These are phyloP conservation scores for Gigaspora rosea DNA, from an alignment of 192 early-diverging fungal species.

Conservation along the genomic window DNA sequence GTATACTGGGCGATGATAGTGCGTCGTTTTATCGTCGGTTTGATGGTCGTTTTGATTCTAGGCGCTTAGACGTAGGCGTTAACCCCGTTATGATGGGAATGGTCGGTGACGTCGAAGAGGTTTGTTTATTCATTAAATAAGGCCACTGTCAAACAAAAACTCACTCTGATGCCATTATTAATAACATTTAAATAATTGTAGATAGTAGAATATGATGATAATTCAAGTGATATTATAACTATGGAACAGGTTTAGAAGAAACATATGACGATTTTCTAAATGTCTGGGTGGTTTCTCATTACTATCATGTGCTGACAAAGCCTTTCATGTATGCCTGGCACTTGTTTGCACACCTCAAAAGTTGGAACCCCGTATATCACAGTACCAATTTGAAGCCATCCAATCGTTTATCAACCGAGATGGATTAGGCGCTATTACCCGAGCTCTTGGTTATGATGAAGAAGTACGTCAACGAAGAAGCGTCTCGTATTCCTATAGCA, in stretches of 20 bases:
- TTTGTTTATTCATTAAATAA: neutral
- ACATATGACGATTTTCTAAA: conserved; percentile 29
- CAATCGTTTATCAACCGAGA: conserved; percentile 1
- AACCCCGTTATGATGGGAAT: conserved; percentile 21
- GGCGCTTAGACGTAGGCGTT: conserved; percentile 27
- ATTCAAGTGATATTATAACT: conserved; percentile 29
- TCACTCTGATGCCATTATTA: neutral
- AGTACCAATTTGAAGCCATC: conserved; percentile 31
- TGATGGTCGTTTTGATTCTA: conserved; percentile 31
- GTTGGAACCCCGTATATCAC: conserved; percentile 30
- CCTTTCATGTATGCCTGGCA: conserved; percentile 24
- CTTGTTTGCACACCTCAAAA: conserved; percentile 4
- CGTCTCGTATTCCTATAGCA: neutral
- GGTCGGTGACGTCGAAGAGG: conserved; percentile 23
- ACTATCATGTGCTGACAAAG: conserved; percentile 26
- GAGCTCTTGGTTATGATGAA: conserved; percentile 21
- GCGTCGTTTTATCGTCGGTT: conserved; percentile 36
- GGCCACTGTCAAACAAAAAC: neutral
- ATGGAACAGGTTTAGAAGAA: conserved; percentile 31
- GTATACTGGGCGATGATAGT: conserved; percentile 32
- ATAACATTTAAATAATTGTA: conserved; percentile 6
- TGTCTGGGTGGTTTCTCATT: conserved; percentile 20
- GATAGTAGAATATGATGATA: conserved; percentile 30
- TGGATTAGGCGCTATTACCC: conserved; percentile 15
- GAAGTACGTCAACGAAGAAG: neutral